Evolutionary conservation across 345 rosid species (phyloP).

Genomic region (Acer negundo): DNA sequence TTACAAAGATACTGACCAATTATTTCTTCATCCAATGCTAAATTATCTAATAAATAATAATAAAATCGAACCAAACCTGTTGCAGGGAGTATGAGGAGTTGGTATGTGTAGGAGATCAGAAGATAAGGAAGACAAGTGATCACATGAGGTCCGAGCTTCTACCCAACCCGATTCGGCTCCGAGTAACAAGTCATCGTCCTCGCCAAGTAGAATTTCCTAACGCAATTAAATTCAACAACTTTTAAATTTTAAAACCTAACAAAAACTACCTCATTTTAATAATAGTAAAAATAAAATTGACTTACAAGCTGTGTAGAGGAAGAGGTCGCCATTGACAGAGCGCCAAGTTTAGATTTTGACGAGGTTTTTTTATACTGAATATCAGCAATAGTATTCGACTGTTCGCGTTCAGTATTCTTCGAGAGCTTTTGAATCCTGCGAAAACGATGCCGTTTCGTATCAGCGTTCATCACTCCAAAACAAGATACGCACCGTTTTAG

Average conservation of each 20-base stretch:
- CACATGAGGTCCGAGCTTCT: constrained; percentile 74
- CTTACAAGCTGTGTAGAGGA: constrained; percentile 18
- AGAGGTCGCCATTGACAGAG: constrained; percentile 28
- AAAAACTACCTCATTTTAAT: too few relatives aligned
- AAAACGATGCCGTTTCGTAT: too few relatives aligned
- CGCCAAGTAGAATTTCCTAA: constrained; percentile 38
- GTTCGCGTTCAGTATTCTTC: too few relatives aligned
- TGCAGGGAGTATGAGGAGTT: constrained; percentile 66
- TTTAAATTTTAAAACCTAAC: not conserved
- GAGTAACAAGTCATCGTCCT: constrained; percentile 33
- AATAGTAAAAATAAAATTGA: too few relatives aligned
- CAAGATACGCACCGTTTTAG: too few relatives aligned
- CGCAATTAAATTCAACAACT: not conserved
- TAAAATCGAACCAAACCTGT: constrained; percentile 35
- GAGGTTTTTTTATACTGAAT: not conserved
- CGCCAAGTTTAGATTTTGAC: too few relatives aligned
- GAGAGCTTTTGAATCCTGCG: too few relatives aligned
- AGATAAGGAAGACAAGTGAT: constrained; percentile 67
- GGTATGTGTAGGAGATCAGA: constrained; percentile 70
- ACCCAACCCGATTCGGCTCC: constrained; percentile 94
- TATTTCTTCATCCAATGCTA: not conserved
- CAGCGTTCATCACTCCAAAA: too few relatives aligned
- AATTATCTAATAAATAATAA: not conserved
- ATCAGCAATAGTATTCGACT: too few relatives aligned
- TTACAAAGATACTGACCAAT: not conserved